Evolutionary conservation across 306 rosid genomes (phyloP), one percentile per base, ranked within the genome.

Genomic region (Cucurbita pepo): DNA sequence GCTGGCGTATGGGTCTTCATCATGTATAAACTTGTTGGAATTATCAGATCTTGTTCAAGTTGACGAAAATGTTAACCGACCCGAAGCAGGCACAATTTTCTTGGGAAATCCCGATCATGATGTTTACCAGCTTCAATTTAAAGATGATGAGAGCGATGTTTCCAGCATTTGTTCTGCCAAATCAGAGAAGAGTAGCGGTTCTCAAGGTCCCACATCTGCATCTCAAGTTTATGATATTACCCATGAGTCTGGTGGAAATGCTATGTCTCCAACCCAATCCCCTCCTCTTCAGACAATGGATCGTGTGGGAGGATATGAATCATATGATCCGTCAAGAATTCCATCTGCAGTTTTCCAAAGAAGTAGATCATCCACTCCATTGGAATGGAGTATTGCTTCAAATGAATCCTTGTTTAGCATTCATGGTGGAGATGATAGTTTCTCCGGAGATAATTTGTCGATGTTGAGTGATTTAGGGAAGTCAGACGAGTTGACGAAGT

Each of bases 361-460:
- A 66, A 86, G 69, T 64, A 54, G 56, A 73, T 73, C 85, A 55
- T 14, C 65, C 54, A 77, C 69, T 63, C 85, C 84, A 8, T 5
- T 76, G 83, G 97, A 90, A 22, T 94, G 98, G 98, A 94, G 97
- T 72, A 56, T 65, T 76, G 85, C 82, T 82, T 94, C 98, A 47
- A 87, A 90, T 77, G 98, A 94, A 0, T 94, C 97, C 19, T 73
- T 94, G 58, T 94, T 94, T 81, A 94, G 98, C 88, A 72, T 94
- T 82, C 86, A 88, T 18, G 1, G 87, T 34, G 97, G 86, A 75
- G 85, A 79, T 55, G 30, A 15, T 22, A 93, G 94, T 81, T 84
- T 87, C 69, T 62, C 86, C 73, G 80, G 83, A 78, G 94, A 88
- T 41, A 77, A 51, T 4, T 18, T 72, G 53, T 8, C 48, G 71